Evolutionary conservation across 2,329 filamentous ascomycete genomes (phyloP).

Genomic region (Neopestalotiopsis sp.): DNA sequence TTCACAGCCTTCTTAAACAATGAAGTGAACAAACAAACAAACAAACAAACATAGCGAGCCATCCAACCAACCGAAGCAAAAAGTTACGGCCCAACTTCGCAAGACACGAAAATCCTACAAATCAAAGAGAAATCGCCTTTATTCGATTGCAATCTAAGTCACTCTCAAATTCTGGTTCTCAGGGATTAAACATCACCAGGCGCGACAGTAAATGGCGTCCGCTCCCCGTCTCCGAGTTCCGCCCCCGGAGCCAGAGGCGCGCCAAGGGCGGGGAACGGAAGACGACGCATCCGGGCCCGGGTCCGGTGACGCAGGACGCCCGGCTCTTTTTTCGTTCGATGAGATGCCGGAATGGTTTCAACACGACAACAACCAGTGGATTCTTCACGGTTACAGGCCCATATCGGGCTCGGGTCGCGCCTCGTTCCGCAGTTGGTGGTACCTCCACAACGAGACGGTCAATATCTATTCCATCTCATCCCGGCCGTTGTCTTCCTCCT

Average conservation of each 20-base stretch:
- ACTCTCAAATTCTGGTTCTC: not conserved
- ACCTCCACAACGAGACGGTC: not conserved
- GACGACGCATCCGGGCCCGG: not conserved
- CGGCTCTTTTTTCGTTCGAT: not conserved
- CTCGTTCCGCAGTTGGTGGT: not conserved
- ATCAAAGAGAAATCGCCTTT: too few relatives aligned
- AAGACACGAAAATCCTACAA: too few relatives aligned
- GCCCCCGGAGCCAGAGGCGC: too few relatives aligned
- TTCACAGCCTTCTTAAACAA: too few relatives aligned
- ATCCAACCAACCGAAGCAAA: too few relatives aligned
- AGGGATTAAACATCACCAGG: not conserved
- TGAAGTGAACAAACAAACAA: too few relatives aligned
- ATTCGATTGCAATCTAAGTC: too few relatives aligned
- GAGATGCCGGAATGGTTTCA: conserved; percentile 1
- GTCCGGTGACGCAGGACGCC: not conserved
- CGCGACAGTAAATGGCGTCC: not conserved
- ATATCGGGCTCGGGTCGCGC: not conserved
- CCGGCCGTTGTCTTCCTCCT: not conserved
- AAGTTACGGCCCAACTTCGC: too few relatives aligned
- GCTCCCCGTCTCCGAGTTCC: not conserved
- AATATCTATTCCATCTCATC: not conserved
- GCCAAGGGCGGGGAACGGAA: not conserved
- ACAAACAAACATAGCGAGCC: too few relatives aligned
- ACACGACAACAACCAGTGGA: not conserved
- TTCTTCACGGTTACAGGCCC: not conserved